Evolutionary conservation across 2,329 filamentous ascomycete species (phyloP).

Genomic region (Pseudogymnoascus sp.): DNA sequence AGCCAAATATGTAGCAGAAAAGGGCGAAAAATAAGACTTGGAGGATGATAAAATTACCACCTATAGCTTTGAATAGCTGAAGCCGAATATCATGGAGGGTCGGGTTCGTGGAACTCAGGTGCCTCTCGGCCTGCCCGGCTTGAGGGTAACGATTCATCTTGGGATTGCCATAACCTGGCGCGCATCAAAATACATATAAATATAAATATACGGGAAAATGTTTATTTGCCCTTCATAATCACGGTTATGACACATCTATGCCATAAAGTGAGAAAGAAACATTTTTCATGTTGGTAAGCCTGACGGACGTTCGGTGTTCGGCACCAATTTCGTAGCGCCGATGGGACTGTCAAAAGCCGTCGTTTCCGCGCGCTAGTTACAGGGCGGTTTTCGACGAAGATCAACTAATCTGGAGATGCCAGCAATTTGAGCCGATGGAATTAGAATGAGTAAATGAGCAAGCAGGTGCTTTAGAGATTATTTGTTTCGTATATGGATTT

Average conservation of each 20-base stretch:
- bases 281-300: background rate
- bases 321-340: background rate
- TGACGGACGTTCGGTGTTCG: background rate
- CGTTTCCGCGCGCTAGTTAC: background rate
- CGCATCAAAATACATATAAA: background rate
- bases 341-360: background rate
- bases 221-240: background rate
- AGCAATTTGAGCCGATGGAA: background rate
- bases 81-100: constrained; percentile 6
- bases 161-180: background rate
- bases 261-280: background rate
- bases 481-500: too few relatives aligned
- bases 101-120: constrained; percentile 12
- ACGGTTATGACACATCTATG: background rate
- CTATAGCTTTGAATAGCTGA: constrained; percentile 16
- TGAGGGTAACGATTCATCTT: background rate
- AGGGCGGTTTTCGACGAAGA: background rate
- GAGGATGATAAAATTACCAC: constrained; percentile 16
- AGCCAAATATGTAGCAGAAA: constrained; percentile 29
- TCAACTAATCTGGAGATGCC: background rate
- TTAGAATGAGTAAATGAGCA: background rate
- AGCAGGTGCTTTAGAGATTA: too few relatives aligned
- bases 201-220: background rate
- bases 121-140: constrained; percentile 11
- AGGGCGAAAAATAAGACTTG: constrained; percentile 20